Evolutionary conservation across 495 filamentous ascomycete species (phyloP).

Genomic region (Barbatosphaeria neglecta): DNA sequence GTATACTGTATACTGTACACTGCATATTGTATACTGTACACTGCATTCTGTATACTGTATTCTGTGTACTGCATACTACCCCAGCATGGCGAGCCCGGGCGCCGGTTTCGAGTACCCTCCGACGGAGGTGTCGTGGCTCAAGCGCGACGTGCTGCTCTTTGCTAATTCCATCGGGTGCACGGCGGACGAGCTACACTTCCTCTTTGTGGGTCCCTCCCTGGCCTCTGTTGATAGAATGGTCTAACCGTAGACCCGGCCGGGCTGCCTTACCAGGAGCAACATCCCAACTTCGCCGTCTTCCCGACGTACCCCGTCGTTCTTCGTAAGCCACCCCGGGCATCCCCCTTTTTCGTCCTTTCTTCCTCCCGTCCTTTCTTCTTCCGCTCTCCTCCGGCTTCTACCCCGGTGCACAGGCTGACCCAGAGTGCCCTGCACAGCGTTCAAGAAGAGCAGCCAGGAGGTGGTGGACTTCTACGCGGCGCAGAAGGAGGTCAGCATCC

Average conservation of each 20-base stretch:
- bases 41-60: too few species aligned
- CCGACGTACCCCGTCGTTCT: slow-evolving; percentile 80
- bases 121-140: slow-evolving; percentile 65
- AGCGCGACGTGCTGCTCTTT: slow-evolving; percentile 78
- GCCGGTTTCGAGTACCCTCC: slow-evolving; percentile 69
- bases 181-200: slow-evolving; percentile 78
- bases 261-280: slow-evolving; percentile 48
- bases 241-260: background rate
- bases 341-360: too few species aligned
- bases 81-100: slow-evolving; percentile 46
- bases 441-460: slow-evolving; percentile 67
- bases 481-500: slow-evolving; percentile 49
- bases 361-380: too few species aligned
- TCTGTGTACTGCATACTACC: too few species aligned
- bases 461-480: slow-evolving; percentile 78
- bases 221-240: background rate
- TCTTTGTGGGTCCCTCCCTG: slow-evolving; percentile 54
- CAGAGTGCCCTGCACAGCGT: slow-evolving; percentile 39
- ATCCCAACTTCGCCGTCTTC: slow-evolving; percentile 73
- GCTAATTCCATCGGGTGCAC: slow-evolving; percentile 78
- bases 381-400: too few species aligned
- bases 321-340: slow-evolving; percentile 34
- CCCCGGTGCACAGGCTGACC: background rate
- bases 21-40: too few species aligned
- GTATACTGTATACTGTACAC: too few species aligned